Base-by-base conservation (phyloP, 1,284 basidiomycete genomes). In the Exobasidium rhododendri region DNA sequence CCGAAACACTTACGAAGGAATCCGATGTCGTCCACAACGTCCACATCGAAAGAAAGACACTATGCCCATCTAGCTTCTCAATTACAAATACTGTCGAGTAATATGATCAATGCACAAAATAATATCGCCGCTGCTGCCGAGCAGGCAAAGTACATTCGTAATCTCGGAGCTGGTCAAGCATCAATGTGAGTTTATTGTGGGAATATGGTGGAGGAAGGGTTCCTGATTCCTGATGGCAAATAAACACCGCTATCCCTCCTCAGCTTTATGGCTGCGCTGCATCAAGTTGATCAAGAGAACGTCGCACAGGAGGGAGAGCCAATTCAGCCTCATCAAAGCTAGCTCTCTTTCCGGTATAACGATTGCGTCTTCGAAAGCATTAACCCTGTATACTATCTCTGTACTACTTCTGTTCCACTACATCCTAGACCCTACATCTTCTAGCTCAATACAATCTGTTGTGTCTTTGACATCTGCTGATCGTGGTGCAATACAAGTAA, bases 41-140 rank as follows among this genome's bases (percentile, higher is more conserved):
- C 60, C 11, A 62, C 58, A 10, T 28, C 53, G 40, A 65, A 65
- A 31, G 63, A 65, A 31, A 47, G 63, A 14, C 63, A 65, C 52
- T 65, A 65, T 49, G 63, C 63, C 10, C 63, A 65, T 44, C 60
- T 65, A 7, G 53, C 58, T 35, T 58, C 58, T 7, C 63, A 61
- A 22, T 56, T 65, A 43, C 35, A 43, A 43, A 45, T 45, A 24
- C 32, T 65, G 1, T 17, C 30, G 13, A 50, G 58, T 3, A 56
- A 57, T 29, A 45, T 61, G 7, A 40, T 26, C 31, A 50, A 56
- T 32, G 40, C 56, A 4, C 63, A 65, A 31, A 26, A 35, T 40
- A 51, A 65, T 17, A 45, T 65, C 45, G 52, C 40, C 32, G 54
- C 61, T 17, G 63, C 63, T 24, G 63, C 59, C 13, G 54, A 61